A percentile compares a stretch with the other conserved stretches of the same genome.
phyloP scores from a whole-genome alignment of 495 filamentous ascomycete species.

The Corynascus novoguineensis region DNA sequence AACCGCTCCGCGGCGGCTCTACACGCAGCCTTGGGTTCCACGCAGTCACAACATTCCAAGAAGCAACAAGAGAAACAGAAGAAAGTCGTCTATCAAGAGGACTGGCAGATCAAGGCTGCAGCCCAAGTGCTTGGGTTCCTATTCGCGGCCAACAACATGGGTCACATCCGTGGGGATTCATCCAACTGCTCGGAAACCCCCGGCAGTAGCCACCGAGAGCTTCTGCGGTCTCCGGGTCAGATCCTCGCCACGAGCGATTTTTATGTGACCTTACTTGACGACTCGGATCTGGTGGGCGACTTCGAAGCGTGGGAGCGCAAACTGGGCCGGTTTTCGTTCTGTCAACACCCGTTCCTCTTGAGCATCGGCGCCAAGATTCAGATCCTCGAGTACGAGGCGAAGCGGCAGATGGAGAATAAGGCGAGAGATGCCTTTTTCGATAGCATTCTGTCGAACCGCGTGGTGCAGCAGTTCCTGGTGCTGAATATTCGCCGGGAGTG shows the following conservation, averaged over 20 bases:
- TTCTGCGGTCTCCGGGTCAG: constrained; percentile 28
- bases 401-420: constrained; percentile 85
- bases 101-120: constrained; percentile 86
- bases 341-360: constrained; percentile 89
- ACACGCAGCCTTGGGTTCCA: constrained; percentile 78
- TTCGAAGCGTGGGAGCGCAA: constrained; percentile 84
- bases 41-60: constrained; percentile 32
- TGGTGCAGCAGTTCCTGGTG: constrained; percentile 73
- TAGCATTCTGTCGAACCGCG: constrained; percentile 69
- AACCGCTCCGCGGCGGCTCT: constrained; percentile 57
- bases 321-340: constrained; percentile 76
- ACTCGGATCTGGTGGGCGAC: constrained; percentile 77
- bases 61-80: constrained; percentile 49
- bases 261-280: constrained; percentile 82
- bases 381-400: constrained; percentile 85
- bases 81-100: constrained; percentile 65
- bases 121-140: constrained; percentile 76
- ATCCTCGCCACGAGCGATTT: constrained; percentile 71
- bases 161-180: constrained; percentile 27
- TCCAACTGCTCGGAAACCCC: background rate
- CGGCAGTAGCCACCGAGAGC: constrained; percentile 20
- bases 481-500: constrained; percentile 80
- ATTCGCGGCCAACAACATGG: constrained; percentile 73
- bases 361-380: constrained; percentile 92
- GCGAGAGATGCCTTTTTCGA: constrained; percentile 89